phyloP scores from a whole-genome alignment of 108 stramenopile species.

The Asterionellopsis glacialis region DNA sequence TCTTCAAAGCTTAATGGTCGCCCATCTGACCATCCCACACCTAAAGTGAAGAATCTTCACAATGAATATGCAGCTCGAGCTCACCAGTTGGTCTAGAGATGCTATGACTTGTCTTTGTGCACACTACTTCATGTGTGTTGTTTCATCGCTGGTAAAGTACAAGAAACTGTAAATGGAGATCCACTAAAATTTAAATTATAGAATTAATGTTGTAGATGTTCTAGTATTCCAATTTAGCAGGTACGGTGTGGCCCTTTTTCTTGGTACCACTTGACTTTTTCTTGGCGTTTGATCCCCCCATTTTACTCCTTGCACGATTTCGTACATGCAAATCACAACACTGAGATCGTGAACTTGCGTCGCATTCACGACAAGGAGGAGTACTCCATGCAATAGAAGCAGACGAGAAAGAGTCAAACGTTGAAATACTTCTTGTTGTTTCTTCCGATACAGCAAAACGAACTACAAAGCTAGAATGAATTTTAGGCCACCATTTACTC shows the following conservation, averaged over 20 bases:
- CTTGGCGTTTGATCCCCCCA: not conserved
- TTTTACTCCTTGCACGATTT: slow-evolving; percentile 1
- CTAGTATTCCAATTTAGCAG: not conserved
- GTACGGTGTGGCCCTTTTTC: not conserved
- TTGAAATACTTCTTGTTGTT: slow-evolving; percentile 14
- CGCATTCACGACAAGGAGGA: slow-evolving; percentile 68
- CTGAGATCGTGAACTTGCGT: slow-evolving; percentile 34
- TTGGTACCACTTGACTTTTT: not conserved
- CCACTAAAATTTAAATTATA: not conserved
- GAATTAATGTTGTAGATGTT: not conserved
- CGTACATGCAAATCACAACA: slow-evolving; percentile 8
- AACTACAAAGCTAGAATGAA: slow-evolving; percentile 31
- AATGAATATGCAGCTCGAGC: no score
- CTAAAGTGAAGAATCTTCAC: no score
- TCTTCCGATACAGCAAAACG: slow-evolving; percentile 39
- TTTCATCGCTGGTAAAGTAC: no score
- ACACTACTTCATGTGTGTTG: not conserved
- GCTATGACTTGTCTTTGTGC: not conserved
- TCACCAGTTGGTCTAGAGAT: no score
- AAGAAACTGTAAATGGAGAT: not conserved
- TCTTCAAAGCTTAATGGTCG: no score
- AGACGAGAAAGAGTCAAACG: slow-evolving; percentile 7
- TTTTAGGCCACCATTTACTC: slow-evolving; percentile 51
- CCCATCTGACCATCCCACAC: no score
- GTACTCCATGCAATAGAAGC: slow-evolving; percentile 47